Conservation (phyloP, 108 stramenopile genomes). For the Cyclotella atomus region DNA sequence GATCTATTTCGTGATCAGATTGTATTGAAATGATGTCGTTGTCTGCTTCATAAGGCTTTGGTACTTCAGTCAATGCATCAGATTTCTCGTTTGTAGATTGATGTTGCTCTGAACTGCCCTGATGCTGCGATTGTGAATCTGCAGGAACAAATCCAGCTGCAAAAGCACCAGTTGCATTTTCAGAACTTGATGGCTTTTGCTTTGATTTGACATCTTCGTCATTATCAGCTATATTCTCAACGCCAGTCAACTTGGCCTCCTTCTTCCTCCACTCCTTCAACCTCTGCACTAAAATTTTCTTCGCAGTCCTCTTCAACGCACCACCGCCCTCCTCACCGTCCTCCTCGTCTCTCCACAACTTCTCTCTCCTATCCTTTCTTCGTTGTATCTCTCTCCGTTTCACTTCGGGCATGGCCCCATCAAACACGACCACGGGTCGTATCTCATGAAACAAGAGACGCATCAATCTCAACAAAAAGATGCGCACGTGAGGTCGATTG, state of each 20-base stretch:
- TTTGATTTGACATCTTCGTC: background rate
- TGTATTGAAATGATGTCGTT: slow-evolving; percentile 27
- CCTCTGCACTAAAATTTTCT: slow-evolving; percentile 70
- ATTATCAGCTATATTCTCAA: slow-evolving; percentile 8
- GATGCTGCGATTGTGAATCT: slow-evolving; percentile 12
- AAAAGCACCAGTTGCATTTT: slow-evolving; percentile 45
- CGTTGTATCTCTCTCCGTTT: slow-evolving; percentile 81
- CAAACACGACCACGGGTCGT: slow-evolving; percentile 97
- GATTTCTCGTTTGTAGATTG: background rate
- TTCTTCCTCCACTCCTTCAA: slow-evolving; percentile 51
- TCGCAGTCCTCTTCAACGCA: slow-evolving; percentile 72
- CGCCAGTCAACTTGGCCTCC: slow-evolving; percentile 26
- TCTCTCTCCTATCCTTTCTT: slow-evolving; percentile 71
- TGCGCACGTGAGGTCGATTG: slow-evolving; percentile 92
- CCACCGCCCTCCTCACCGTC: slow-evolving; percentile 32
- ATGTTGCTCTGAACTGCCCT: background rate
- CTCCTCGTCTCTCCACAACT: slow-evolving; percentile 47
- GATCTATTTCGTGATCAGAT: slow-evolving; percentile 2
- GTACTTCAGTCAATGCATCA: slow-evolving; percentile 12
- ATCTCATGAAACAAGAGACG: slow-evolving; percentile 94
- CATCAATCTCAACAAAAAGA: slow-evolving; percentile 92
- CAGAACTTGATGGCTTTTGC: too few species aligned
- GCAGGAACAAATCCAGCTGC: slow-evolving; percentile 68
- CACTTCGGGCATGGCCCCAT: slow-evolving; percentile 91
- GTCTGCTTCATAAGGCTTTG: slow-evolving; percentile 13